Evolutionary conservation across 2,329 filamentous ascomycete genomes (phyloP), one percentile per base, ranked within the genome.

Genomic region (Pseudogymnoascus sp.): DNA sequence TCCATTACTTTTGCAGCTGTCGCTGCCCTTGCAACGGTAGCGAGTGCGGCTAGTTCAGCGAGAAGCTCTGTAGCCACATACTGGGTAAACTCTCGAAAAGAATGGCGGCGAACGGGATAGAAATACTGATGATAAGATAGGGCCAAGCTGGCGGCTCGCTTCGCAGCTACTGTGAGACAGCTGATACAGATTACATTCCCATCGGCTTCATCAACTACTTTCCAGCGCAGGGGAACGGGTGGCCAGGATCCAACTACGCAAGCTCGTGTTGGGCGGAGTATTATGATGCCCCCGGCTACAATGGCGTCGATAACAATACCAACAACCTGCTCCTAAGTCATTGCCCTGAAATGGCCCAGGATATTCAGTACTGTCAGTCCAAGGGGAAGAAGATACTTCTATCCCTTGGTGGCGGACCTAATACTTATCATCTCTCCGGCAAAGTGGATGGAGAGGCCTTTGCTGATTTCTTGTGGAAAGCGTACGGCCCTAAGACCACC

Each of bases 131-230:
- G 23, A 50, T 50, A 4, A 50, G 21, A 50, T 50, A 50, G 44
- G 44, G 44, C 44, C 44, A 50, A 50, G 29, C 44, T 29, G 44
- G 44, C 4, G 44, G 44, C 44, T 9, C 21, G 4, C 44, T 50
- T 50, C 44, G 44, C 44, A 26, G 15, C 2, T 77, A 76, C 65
- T 79, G 77, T 66, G 70, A 76, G 26, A 71, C 76, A 59, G 66
- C 75, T 1, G 70, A 68, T 21, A 73, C 79, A 53, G 78, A 79
- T 63, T 72, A 79, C 11, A 78, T 80, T 64, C 71, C 78, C 11
- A 70, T 79, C 4, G 77, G 74, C 2, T 79, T 79, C 65, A 74
- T 79, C 17, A 69, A 76, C 62, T 67, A 74, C 3, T 79, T 79
- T 66, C 76, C 77, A 11, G 70, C 72, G 5, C 74, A 78, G 64